These are phyloP conservation scores for Murraya paniculata DNA, from an alignment of 345 rosid species.

Conservation along the genomic window DNA sequence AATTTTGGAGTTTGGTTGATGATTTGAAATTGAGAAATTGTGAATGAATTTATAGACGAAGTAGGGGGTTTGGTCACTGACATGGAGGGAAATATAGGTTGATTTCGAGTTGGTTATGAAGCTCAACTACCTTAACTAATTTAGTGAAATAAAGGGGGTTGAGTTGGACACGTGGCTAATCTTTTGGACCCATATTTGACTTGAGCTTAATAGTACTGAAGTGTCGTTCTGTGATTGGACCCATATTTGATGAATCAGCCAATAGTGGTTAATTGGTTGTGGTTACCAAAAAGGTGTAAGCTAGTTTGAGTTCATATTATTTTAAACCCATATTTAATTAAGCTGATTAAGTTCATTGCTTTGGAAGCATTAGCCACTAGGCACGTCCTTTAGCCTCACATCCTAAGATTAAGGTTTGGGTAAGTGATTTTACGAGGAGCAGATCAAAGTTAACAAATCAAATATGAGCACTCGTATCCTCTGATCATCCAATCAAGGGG, in stretches of 20 bases:
- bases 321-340: background rate
- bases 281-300: background rate
- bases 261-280: background rate
- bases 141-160: background rate
- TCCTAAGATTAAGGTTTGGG: background rate
- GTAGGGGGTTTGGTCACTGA: background rate
- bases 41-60: constrained; percentile 33
- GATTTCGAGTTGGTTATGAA: constrained; percentile 48
- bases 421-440: background rate
- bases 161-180: constrained; percentile 10
- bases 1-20: constrained; percentile 10
- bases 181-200: constrained; percentile 13
- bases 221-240: background rate
- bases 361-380: background rate
- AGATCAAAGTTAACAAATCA: background rate
- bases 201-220: background rate
- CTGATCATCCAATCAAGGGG: too few species aligned
- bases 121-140: constrained; percentile 53
- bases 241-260: background rate
- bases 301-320: background rate
- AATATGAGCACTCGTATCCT: background rate
- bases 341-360: background rate
- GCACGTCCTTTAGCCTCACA: background rate
- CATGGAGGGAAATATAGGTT: constrained; percentile 21
- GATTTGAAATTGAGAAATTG: constrained; percentile 3